phyloP scores from a whole-genome alignment of 495 filamentous ascomycete species.

The Filosporella fistucella region DNA sequence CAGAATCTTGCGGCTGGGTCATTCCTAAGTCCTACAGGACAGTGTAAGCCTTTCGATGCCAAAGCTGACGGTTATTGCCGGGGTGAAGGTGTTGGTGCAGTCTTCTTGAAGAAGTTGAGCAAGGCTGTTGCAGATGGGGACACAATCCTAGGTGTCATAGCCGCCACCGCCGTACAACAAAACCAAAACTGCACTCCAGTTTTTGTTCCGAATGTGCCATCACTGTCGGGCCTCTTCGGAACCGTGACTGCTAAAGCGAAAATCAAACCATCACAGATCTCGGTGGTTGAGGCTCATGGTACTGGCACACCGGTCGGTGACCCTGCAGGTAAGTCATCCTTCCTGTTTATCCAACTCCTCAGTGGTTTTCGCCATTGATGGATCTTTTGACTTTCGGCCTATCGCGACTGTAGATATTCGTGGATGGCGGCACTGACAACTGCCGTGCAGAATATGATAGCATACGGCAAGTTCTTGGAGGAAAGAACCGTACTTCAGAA shows the following conservation, averaged over 20 bases:
- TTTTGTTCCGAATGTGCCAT: slow-evolving; percentile 49
- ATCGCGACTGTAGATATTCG: too few species aligned
- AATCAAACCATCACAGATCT: slow-evolving; percentile 37
- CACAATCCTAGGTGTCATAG: slow-evolving; percentile 57
- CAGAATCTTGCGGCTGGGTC: slow-evolving; percentile 61
- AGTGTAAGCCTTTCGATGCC: slow-evolving; percentile 41
- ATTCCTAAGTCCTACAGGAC: slow-evolving; percentile 34
- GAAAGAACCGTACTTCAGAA: slow-evolving; percentile 26
- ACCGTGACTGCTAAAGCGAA: slow-evolving; percentile 34
- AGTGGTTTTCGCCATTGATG: too few species aligned
- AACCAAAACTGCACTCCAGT: slow-evolving; percentile 54
- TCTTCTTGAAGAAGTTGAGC: slow-evolving; percentile 61
- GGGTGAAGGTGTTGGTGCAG: slow-evolving; percentile 63
- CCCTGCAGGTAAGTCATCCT: too few species aligned
- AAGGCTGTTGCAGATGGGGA: slow-evolving; percentile 53
- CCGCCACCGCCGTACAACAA: slow-evolving; percentile 52
- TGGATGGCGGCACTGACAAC: background rate
- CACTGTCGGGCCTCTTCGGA: slow-evolving; percentile 47
- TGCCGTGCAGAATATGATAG: slow-evolving; percentile 44
- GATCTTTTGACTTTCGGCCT: too few species aligned
- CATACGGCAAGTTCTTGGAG: slow-evolving; percentile 37
- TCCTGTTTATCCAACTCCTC: too few species aligned
- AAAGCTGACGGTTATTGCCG: slow-evolving; percentile 70
- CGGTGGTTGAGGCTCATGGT: slow-evolving; percentile 36
- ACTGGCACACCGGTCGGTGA: slow-evolving; percentile 59